Evolutionary conservation across 169 alveolate species (phyloP), one percentile per base, ranked within the genome.

Genomic region (Plasmodium yoelii): DNA sequence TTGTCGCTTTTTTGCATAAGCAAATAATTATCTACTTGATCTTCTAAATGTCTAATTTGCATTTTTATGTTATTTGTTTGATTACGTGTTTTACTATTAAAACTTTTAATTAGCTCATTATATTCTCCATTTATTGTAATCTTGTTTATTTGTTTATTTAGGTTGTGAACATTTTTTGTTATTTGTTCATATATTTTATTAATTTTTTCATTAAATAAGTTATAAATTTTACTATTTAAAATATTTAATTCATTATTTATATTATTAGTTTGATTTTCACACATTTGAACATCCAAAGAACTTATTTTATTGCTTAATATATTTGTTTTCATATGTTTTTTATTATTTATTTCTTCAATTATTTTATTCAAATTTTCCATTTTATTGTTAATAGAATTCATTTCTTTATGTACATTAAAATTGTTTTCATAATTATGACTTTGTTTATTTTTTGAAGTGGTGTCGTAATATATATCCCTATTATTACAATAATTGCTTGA

Each of bases 141-240:
- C 22, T 73, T 73, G 24, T 0, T 51, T 73, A 73, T 9, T 34
- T 73, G 71, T 0, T 73, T 55, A 51, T 73, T n/a, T 73, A 73
- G 24, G 42, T 49, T 39, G 2, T 34, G 39, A 10, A 51, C 24
- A 64, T 73, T 15, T 28, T 22, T 10, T 15, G 34, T 13, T 73
- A 73, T 59, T 49, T 73, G 87, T 10, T 59, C 51, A 28, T 73
- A 73, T 57, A 73, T 73, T 56, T 73, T 73, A 63, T 59, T 73
- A 73, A 73, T 73, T 73, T 73, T 73, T 59, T 73, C 53, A 5
- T 19, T 59, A 51, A 12, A 57, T 73, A 73, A 73, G 60, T 39
- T 57, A 24, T 57, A 49, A 34, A 73, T 73, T 73, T 73, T 28
- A 19, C 59, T 73, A 63, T 73, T 73, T 26, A 42, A 18, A 73